phyloP scores from a whole-genome alignment of 1,139 yeast genomes.

The Debaryomyces singareniensis region DNA sequence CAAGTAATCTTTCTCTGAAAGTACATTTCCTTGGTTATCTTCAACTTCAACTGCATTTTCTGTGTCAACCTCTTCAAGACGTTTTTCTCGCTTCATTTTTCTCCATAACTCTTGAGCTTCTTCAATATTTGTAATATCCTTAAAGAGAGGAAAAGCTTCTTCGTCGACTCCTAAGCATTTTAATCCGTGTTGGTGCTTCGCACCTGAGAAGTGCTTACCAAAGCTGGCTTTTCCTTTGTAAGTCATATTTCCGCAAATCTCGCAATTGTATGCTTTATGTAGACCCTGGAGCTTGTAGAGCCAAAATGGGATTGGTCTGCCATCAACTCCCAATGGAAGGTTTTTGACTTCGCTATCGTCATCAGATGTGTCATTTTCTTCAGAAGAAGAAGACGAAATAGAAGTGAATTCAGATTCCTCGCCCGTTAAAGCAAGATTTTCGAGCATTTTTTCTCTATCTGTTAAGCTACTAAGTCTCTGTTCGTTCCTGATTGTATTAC shows the following conservation, averaged over 20 bases:
- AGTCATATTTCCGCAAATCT: conserved; percentile 72
- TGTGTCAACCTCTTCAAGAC: conserved; percentile 32
- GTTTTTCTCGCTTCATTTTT: conserved; percentile 32
- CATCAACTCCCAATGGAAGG: conserved; percentile 81
- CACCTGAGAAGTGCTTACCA: conserved; percentile 65
- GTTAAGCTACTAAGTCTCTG: conserved; percentile 69
- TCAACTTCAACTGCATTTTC: conserved; percentile 76
- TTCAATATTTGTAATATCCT: conserved; percentile 57
- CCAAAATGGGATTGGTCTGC: conserved; percentile 92
- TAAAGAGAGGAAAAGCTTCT: conserved; percentile 38
- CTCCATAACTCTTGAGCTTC: conserved; percentile 65
- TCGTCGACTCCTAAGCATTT: conserved; percentile 65
- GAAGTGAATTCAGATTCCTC: conserved; percentile 32
- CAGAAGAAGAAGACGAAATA: conserved; percentile 22
- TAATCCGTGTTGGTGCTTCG: conserved; percentile 69
- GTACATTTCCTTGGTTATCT: conserved; percentile 88
- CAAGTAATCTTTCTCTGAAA: conserved; percentile 74
- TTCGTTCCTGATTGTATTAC: conserved; percentile 51
- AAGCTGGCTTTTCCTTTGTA: conserved; percentile 73
- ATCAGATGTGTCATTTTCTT: conserved; percentile 12
- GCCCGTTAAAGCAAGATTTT: conserved; percentile 25
- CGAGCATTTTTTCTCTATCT: conserved; percentile 63
- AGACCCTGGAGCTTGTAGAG: conserved; percentile 84
- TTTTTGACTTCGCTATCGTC: conserved; percentile 32
- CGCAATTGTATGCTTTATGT: conserved; percentile 69